These are phyloP conservation scores for Tulasnella calospora DNA, from an alignment of 768 basidiomycete genomes.

Conservation along the genomic window DNA sequence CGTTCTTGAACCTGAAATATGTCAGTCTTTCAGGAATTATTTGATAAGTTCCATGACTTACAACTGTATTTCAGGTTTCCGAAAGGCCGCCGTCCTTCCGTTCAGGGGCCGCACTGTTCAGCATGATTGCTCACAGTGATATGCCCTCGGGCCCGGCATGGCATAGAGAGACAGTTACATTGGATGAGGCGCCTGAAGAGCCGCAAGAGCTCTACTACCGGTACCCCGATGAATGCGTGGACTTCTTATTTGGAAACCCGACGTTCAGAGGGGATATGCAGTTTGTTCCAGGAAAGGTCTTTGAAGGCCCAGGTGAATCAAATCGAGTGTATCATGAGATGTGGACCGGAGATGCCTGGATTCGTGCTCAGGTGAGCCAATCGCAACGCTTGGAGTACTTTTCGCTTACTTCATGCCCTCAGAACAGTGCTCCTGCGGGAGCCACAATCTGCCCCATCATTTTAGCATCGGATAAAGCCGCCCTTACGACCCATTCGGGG, in stretches of 20 bases:
- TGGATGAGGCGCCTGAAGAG: background rate
- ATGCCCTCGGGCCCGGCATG: constrained; percentile 11
- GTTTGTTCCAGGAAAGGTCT: background rate
- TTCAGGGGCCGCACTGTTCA: background rate
- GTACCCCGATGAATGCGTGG: background rate
- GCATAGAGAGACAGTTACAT: background rate
- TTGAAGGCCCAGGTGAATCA: too few relatives aligned
- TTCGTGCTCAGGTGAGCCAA: too few relatives aligned
- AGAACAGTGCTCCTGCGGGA: constrained; percentile 17
- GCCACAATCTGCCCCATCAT: constrained; percentile 44
- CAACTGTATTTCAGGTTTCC: too few relatives aligned
- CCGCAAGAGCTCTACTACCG: constrained; percentile 11
- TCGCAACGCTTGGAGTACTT: too few relatives aligned
- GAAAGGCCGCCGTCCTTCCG: background rate
- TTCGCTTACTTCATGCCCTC: background rate
- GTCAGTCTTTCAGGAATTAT: background rate
- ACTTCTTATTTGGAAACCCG: constrained; percentile 3
- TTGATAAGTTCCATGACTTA: too few relatives aligned
- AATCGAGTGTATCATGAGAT: too few relatives aligned
- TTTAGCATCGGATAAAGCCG: constrained; percentile 46
- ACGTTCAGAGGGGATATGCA: background rate
- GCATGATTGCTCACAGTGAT: background rate
- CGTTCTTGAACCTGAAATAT: background rate
- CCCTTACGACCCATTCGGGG: constrained; percentile 37
- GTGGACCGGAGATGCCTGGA: too few relatives aligned